Percentiles rank a stretch among this genome's conserved stretches.
These are phyloP conservation scores for Oryza meridionalis DNA, from an alignment of 176 grass and related monocot genomes.

Conservation along the genomic window DNA sequence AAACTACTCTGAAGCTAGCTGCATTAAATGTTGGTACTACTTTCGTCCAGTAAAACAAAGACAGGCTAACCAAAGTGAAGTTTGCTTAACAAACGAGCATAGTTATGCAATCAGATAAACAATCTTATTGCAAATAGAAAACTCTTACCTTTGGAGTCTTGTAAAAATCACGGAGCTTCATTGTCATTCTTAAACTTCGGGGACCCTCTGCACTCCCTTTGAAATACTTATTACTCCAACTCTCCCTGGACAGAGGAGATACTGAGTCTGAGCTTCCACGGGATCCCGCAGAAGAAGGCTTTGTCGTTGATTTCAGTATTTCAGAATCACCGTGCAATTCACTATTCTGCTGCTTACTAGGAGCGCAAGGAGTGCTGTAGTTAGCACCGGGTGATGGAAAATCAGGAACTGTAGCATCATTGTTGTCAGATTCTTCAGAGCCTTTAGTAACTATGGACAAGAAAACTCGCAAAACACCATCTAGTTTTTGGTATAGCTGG, in stretches of 20 bases:
- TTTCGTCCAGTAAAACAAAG: not conserved
- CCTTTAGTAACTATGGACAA: constrained; percentile 74
- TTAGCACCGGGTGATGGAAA: constrained; percentile 50
- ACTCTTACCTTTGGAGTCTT: constrained; percentile 73
- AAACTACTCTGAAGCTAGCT: constrained; percentile 7
- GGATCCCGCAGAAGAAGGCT: constrained; percentile 61
- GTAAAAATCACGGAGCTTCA: constrained; percentile 87
- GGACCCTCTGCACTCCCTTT: constrained; percentile 70
- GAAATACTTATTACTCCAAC: constrained; percentile 58
- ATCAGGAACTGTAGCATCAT: constrained; percentile 45
- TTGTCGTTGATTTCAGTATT: constrained; percentile 53
- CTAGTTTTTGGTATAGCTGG: constrained; percentile 89
- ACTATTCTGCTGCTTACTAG: constrained; percentile 50
- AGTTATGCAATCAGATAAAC: not conserved
- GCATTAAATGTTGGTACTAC: not conserved
- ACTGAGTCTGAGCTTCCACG: constrained; percentile 77
- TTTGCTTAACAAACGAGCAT: constrained; percentile 22
- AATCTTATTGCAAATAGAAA: constrained; percentile 18
- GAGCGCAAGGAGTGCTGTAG: constrained; percentile 44
- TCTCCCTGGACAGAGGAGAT: constrained; percentile 72
- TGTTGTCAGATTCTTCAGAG: constrained; percentile 65
- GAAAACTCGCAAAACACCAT: constrained; percentile 78
- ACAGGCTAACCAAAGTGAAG: not conserved
- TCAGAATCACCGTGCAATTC: constrained; percentile 57
- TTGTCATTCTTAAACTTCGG: constrained; percentile 79